A percentile compares a stretch with the other conserved stretches of the same genome.
These are phyloP conservation scores for Talaromyces wortmannii DNA, from an alignment of 495 filamentous ascomycete genomes.

Conservation along the genomic window DNA sequence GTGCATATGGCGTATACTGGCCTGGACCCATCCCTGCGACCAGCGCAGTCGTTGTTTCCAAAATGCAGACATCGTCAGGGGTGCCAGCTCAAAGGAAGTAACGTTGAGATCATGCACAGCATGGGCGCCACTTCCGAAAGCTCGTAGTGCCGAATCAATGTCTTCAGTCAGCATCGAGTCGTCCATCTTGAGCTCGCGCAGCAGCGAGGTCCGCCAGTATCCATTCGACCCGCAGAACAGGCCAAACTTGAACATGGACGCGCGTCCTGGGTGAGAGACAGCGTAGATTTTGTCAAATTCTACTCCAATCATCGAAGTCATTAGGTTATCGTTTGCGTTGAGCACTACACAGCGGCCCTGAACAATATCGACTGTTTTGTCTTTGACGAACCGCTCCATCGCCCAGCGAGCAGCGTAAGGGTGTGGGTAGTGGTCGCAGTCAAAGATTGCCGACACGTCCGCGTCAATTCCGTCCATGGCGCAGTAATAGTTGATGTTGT, in stretches of 20 bases:
- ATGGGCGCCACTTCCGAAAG: constrained; percentile 19
- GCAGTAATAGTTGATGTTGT: constrained; percentile 34
- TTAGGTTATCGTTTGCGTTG: constrained; percentile 22
- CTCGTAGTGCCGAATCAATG: constrained; percentile 31
- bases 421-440: constrained; percentile 33
- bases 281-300: constrained; percentile 40
- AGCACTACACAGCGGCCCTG: constrained; percentile 33
- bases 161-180: constrained; percentile 32
- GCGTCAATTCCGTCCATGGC: constrained; percentile 18
- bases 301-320: constrained; percentile 26
- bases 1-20: constrained; percentile 16
- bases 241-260: constrained; percentile 27
- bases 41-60: constrained; percentile 30
- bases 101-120: constrained; percentile 27
- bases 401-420: constrained; percentile 32
- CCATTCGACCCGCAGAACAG: constrained; percentile 34
- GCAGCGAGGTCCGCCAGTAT: constrained; percentile 25
- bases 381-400: constrained; percentile 22
- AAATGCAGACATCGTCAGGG: constrained; percentile 20
- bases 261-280: constrained; percentile 30
- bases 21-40: constrained; percentile 30
- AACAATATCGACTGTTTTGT: constrained; percentile 26
- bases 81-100: constrained; percentile 24
- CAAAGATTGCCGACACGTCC: constrained; percentile 30
- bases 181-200: constrained; percentile 31